Evolutionary conservation across 2,329 filamentous ascomycete species (phyloP).

Genomic region (Neofusicoccum cordaticola): DNA sequence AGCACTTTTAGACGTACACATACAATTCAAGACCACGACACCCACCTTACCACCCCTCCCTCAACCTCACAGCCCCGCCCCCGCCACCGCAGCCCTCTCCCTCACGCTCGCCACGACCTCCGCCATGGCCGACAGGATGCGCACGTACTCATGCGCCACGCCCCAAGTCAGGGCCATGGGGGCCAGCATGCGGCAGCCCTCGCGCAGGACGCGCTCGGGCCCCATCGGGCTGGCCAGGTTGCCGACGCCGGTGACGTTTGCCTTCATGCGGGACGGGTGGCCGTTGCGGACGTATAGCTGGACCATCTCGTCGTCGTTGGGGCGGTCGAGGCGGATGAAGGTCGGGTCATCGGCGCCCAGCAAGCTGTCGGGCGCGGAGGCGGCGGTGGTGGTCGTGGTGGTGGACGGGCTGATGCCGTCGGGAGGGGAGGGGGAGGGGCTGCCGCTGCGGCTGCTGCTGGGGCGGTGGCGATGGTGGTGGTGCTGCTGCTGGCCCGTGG

Average conservation of each 20-base stretch:
- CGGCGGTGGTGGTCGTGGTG: neutral
- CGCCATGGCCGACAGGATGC: neutral
- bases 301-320: conserved; percentile 57
- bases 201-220: conserved; percentile 36
- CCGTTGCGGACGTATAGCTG: conserved; percentile 56
- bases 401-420: neutral
- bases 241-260: conserved; percentile 52
- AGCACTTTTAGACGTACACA: too few relatives aligned
- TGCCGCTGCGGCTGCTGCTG: neutral
- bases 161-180: neutral
- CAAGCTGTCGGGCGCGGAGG: neutral
- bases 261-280: conserved; percentile 44
- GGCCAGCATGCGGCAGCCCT: conserved; percentile 39
- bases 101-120: neutral
- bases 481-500: neutral
- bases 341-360: conserved; percentile 31
- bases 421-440: neutral
- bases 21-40: too few relatives aligned
- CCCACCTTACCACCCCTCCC: too few relatives aligned
- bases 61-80: neutral
- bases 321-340: conserved; percentile 55
- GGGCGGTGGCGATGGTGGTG: neutral
- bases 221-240: conserved; percentile 43
- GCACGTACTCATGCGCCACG: neutral
- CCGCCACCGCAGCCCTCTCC: neutral